Percentiles rank a stretch among this genome's conserved stretches.
Evolutionary conservation across 768 basidiomycete genomes (phyloP).

Genomic region (Cystobasidium tubakii): DNA sequence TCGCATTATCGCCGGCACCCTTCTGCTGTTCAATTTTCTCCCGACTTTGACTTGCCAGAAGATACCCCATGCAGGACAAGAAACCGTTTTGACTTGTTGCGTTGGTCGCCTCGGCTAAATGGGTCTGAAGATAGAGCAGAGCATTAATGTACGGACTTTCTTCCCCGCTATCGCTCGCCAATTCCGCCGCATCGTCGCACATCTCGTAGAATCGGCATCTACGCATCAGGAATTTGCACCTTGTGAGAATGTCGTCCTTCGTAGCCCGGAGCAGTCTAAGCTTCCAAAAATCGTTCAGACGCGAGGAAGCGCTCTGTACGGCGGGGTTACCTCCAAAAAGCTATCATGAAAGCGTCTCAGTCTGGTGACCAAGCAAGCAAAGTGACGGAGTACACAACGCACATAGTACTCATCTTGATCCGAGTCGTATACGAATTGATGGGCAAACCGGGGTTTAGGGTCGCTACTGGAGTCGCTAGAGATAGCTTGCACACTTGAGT

Average conservation of each 20-base stretch:
- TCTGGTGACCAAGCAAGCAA: not conserved
- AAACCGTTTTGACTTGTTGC: constrained; percentile 41
- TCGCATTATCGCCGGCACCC: not conserved
- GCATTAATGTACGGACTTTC: constrained; percentile 38
- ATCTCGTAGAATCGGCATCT: constrained; percentile 40
- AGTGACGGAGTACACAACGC: not conserved
- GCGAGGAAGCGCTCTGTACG: not conserved
- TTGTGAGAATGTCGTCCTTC: constrained; percentile 40
- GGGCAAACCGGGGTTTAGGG: constrained; percentile 34
- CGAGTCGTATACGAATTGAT: constrained; percentile 35
- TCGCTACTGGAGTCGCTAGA: not conserved
- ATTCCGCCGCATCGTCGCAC: not conserved
- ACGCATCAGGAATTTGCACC: constrained; percentile 43
- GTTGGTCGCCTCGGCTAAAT: constrained; percentile 41
- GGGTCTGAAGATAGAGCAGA: constrained; percentile 44
- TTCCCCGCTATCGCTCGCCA: not conserved
- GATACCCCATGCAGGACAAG: constrained; percentile 43
- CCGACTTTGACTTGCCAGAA: constrained; percentile 38
- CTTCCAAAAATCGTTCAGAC: constrained; percentile 36
- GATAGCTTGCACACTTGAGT: not conserved
- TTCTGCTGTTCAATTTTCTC: not conserved
- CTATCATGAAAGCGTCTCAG: constrained; percentile 16
- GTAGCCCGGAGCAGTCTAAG: constrained; percentile 34
- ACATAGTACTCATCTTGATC: constrained; percentile 32
- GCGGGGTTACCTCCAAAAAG: constrained; percentile 38